Base-by-base conservation (phyloP, 1,284 basidiomycete genomes). In the Trametes pubescens region DNA sequence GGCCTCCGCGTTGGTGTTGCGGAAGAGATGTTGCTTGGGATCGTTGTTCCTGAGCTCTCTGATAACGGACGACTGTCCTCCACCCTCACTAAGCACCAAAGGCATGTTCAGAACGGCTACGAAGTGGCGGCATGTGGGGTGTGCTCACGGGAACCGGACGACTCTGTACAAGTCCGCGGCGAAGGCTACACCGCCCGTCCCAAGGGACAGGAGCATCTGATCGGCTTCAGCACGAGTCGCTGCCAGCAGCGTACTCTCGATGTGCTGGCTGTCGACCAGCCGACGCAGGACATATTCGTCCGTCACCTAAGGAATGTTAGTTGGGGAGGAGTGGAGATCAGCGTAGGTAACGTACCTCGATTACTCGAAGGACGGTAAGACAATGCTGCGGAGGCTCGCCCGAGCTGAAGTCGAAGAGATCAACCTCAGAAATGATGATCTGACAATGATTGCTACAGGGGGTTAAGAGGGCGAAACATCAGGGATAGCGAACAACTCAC, bases 311-410 rank as follows among this genome's bases (percentile, higher is more conserved):
- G 48, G 38, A 61, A 18, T 61, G 51, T 53, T 26, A 58, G 59
- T 46, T 40, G 51, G 43, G 14, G 29, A 26, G 18, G 52, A 14
- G 52, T 46, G 5, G 29, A 43, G 16, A 48, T n/a, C 26, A 9
- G 57, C 24, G 11, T 35, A 46, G 5, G 3, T n/a, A 26, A 78
- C 86, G 13, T 67, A 94, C 95, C 34, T 93, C 88, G 6, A 98
- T 82, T n/a, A 91, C 92, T 24, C 95, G 91, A 34, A 97, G 81
- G 32, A 97, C 84, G 2, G 96, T 99, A 11, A 87, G 77, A 56
- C 90, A 80, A 24, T 82, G 71, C 13, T 77, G 68, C 26, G 84
- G 81, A 21, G 90, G 88, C 75, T 94, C 89, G 57, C 94, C 91
- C 1, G 70, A 64, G 48, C 83, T 84, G 71, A 86, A 96, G 72